A percentile compares a stretch with the other conserved stretches of the same genome.
Conservation (phyloP, 2,329 filamentous ascomycete species). For the Aspergillus ochraceoroseus region DNA sequence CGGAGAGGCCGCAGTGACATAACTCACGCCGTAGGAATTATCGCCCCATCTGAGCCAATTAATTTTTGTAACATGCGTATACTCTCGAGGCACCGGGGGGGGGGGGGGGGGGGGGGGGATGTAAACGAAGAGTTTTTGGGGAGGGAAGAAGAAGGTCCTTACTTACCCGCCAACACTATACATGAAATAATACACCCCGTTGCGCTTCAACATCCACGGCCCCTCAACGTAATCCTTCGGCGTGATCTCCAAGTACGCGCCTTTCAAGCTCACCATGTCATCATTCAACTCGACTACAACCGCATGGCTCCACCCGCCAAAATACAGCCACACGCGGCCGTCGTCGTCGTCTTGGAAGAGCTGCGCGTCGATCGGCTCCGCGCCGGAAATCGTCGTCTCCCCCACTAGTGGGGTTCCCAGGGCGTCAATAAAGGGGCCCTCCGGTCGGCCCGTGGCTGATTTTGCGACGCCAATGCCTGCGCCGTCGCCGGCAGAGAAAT, state of each 20-base stretch:
- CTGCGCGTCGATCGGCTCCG: slow-evolving; percentile 48
- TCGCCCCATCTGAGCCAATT: slow-evolving; percentile 40
- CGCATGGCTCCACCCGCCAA: slow-evolving; percentile 43
- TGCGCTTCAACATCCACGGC: slow-evolving; percentile 44
- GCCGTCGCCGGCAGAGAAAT: slow-evolving; percentile 50
- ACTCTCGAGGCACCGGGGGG: too few relatives aligned
- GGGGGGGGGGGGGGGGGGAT: too few relatives aligned
- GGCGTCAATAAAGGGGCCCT: slow-evolving; percentile 43
- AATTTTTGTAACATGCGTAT: too few relatives aligned
- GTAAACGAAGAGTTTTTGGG: too few relatives aligned
- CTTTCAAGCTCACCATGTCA: slow-evolving; percentile 46
- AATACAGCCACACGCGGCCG: slow-evolving; percentile 44
- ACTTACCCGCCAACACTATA: slow-evolving; percentile 43
- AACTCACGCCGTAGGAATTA: slow-evolving; percentile 46
- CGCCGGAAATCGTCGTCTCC: slow-evolving; percentile 45
- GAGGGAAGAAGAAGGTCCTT: not conserved
- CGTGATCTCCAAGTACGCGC: slow-evolving; percentile 46
- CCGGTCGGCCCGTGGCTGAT: slow-evolving; percentile 29
- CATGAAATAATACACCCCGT: slow-evolving; percentile 44
- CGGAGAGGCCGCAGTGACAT: slow-evolving; percentile 41
- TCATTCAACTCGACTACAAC: slow-evolving; percentile 43
- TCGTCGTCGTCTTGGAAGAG: slow-evolving; percentile 45
- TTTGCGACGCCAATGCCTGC: slow-evolving; percentile 45
- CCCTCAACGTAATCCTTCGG: slow-evolving; percentile 46
- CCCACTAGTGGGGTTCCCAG: slow-evolving; percentile 43